Percentiles rank a stretch among this genome's conserved stretches.
These are phyloP conservation scores for Coniochaeta sp. DNA, from an alignment of 2,329 filamentous ascomycete genomes.

Conservation along the genomic window DNA sequence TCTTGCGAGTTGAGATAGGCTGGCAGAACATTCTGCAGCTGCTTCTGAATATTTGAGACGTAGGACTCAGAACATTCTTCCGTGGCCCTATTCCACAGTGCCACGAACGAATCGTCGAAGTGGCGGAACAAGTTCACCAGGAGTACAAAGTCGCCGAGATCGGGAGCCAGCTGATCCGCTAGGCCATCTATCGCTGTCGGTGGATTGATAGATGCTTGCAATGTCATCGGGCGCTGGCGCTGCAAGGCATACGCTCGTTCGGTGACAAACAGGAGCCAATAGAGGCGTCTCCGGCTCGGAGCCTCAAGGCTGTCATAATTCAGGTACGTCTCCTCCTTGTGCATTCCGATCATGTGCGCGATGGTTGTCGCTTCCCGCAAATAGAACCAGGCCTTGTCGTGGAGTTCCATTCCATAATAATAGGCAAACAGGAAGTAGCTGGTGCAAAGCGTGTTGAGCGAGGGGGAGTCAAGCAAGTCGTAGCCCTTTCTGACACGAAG, in stretches of 20 bases:
- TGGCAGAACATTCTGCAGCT: constrained; percentile 49
- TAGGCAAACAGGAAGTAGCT: constrained; percentile 74
- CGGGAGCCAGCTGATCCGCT: constrained; percentile 43
- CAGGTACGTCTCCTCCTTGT: constrained; percentile 55
- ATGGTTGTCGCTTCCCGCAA: constrained; percentile 71
- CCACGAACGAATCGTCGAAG: constrained; percentile 58
- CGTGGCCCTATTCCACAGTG: constrained; percentile 60
- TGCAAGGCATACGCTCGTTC: constrained; percentile 69
- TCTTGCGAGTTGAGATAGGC: constrained; percentile 44
- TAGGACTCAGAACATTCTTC: constrained; percentile 49
- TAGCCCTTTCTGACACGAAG: constrained; percentile 56
- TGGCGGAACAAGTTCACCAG: constrained; percentile 57
- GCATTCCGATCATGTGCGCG: constrained; percentile 52
- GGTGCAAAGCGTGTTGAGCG: constrained; percentile 55
- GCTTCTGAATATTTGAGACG: constrained; percentile 52
- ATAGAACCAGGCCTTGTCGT: constrained; percentile 74
- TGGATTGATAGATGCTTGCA: constrained; percentile 62
- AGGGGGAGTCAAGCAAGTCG: constrained; percentile 51
- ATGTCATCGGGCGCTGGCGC: constrained; percentile 60
- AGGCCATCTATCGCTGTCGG: constrained; percentile 56
- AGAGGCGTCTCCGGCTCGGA: constrained; percentile 58
- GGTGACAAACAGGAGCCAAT: constrained; percentile 65
- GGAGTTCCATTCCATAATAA: constrained; percentile 63
- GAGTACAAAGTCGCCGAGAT: constrained; percentile 49
- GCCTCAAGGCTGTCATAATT: constrained; percentile 53